Base-by-base conservation (phyloP, 495 filamentous ascomycete species). In the Daldinia concentrica region DNA sequence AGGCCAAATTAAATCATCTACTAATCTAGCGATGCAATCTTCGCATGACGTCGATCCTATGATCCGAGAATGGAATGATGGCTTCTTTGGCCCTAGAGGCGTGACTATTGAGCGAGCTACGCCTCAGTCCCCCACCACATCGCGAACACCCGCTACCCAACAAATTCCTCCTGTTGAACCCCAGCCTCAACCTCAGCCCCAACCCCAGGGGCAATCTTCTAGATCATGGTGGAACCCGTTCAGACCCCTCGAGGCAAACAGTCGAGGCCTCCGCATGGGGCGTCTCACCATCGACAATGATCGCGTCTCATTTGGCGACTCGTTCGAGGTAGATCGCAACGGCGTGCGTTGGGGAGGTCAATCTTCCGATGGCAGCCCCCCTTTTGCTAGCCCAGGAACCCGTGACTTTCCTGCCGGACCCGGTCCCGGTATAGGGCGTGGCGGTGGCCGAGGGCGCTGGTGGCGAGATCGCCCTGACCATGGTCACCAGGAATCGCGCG, bases 31-130 rank as follows among this genome's bases (percentile, higher is more conserved):
- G 12, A 29, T 58, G 19, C 57, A 54, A n/a, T 37, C 69, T 22
- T 32, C 30, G 2, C 69, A 64, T 52, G 58, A 75, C 36, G 37
- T 79, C 29, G 80, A 82, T 32, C 58, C 63, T 2, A 82, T 78
- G 14, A 78, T 81, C n/a, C 56, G 69, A 55, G 82, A 86, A 64
- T 87, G 85, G 85, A 87, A 87, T 50, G 75, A 81, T 4, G 79
- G 82, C 11, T 86, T 87, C 75, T 86, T 86, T 55, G 71, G 36
- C 6, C 83, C 81, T 17, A 70, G 85, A 30, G 78, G 82, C 17
- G 67, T 74, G 22, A 78, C 29, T 15, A 61, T 67, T 50, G 52
- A 36, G 11, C 68, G 45, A 5, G 6, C 32, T 27, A 52, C 19
- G 9, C 9, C 22, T 14, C 17, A 41, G 2, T 19, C 59, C 6